Evolutionary conservation across 2,329 filamentous ascomycete genomes (phyloP), one percentile per base, ranked within the genome.

Genomic region (Neurospora crassa): DNA sequence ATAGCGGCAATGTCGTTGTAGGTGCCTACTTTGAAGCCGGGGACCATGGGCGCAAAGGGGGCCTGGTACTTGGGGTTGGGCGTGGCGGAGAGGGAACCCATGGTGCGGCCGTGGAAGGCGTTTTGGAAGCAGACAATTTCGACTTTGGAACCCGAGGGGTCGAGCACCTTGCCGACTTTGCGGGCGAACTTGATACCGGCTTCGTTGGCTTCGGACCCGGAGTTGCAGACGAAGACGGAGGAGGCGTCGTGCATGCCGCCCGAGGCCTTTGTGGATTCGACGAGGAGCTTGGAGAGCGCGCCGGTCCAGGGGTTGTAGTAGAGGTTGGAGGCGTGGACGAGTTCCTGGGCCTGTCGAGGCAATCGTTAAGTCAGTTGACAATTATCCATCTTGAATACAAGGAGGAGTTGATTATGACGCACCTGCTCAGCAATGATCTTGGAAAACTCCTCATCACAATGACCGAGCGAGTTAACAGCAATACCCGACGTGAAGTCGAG

Each of bases 221-320:
- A 97, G 83, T 99, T 99, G 84, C 93, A 97, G 75, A 99, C 88
- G 79, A 99, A 99, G 2, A 93, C 93, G 71, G 92, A 88, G 24
- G 87, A 85, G 20, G 91, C 93, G 78, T 91, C 88, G 76, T 91
- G 89, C 91, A 98, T 97, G 75, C 87, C 92, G 53, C 93, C 93
- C 0, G 91, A 90, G 77, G 91, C 89, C 70, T 87, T 82, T 0
- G 96, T 99, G 81, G 91, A 90, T 77, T 95, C 88, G 42, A 99
- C 88, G 34, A 99, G 87, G 34, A 94, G 85, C 80, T 96, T 90
- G 74, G 93, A 97, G 69, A 99, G 89, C 2, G 91, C 89, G 41
- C 95, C 95, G 1, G 93, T 97, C 92, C 96, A 97, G 1, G 91
- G 91, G 82, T 98, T 99, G 83, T 97, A 92, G 86, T 98, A 99